A percentile compares a stretch with the other conserved stretches of the same genome.
Conservation (phyloP, 768 basidiomycete species). For the Collybiopsis luxurians region DNA sequence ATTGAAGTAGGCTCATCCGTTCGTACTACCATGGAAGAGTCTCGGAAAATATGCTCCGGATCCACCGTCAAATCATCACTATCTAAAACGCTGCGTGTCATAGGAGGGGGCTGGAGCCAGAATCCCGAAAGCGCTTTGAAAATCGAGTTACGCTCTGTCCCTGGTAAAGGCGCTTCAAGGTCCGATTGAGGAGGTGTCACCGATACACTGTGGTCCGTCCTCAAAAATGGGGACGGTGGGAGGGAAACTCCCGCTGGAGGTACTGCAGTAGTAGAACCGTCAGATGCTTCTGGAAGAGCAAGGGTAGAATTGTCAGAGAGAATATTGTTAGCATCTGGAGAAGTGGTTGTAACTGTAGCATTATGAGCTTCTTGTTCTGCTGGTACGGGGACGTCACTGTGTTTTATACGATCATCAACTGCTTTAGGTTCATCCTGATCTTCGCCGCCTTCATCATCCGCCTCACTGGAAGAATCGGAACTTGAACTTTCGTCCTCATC, state of each 20-base stretch:
- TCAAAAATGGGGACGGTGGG: slow-evolving; percentile 59
- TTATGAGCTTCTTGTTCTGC: slow-evolving; percentile 20
- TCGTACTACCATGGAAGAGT: slow-evolving; percentile 91
- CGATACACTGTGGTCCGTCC: slow-evolving; percentile 31
- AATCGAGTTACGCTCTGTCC: slow-evolving; percentile 69
- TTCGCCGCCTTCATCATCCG: slow-evolving; percentile 32
- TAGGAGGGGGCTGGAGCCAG: slow-evolving; percentile 61
- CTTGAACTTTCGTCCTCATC: slow-evolving; percentile 73
- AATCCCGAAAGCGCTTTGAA: slow-evolving; percentile 82
- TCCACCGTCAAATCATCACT: slow-evolving; percentile 68
- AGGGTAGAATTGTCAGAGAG: neutral
- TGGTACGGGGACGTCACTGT: slow-evolving; percentile 23
- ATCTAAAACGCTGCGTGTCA: slow-evolving; percentile 55
- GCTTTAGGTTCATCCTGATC: slow-evolving; percentile 19
- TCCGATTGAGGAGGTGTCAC: slow-evolving; percentile 51
- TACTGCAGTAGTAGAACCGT: neutral
- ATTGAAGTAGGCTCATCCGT: slow-evolving; percentile 98
- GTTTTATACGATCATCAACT: slow-evolving; percentile 22
- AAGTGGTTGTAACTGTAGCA: slow-evolving; percentile 20
- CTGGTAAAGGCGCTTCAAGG: slow-evolving; percentile 38
- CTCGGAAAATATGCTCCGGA: slow-evolving; percentile 91
- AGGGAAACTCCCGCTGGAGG: slow-evolving; percentile 34
- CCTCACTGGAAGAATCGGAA: slow-evolving; percentile 50
- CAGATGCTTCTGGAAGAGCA: neutral
- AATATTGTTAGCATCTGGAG: slow-evolving; percentile 15